Evolutionary conservation across 345 rosid genomes (phyloP), one percentile per base, ranked within the genome.

Genomic region (Aurinia saxatilis): DNA sequence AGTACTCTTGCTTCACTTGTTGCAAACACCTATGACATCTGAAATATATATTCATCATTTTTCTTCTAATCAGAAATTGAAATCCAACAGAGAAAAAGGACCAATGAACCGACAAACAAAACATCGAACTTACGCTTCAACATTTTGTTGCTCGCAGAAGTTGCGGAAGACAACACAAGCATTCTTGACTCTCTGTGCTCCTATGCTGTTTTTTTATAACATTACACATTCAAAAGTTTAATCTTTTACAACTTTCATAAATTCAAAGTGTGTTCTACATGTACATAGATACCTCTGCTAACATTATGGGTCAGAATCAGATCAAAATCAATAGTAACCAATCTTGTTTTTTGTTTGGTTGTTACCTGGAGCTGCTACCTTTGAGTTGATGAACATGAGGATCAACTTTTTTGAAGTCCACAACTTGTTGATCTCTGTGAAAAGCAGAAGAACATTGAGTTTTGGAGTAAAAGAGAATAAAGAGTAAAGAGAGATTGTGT

Each of bases 301-400:
- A 6, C 15, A 66, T 45, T 29, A 58, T 39, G n/a, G 16, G 57
- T 7, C 0, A 63, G 5, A 21, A 13, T 37, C 25, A 65, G 18
- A 58, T 30, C 10, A 19, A 21, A 41, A 33, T 18, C 1, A 41
- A 2, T 42, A 34, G 18, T 44, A 45, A 10, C 19, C 6, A 18
- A 7, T 0, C 4, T 6, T 15, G 7, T 25, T 25, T 14, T 21
- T 31, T 19, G n/a, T 54, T 48, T 30, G n/a, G 33, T 34, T 60
- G 8, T 51, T 77, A 92, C 97, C 98, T 92, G 54, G 98, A 84
- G 65, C 98, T 92, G 77, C 98, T 92, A 64, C 98, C 98, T 79
- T 92, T 92, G 67, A 86, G 78, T 73, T 92, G 98, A 78, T 92
- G 98, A 47, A 87, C 96, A 85, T 83, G 81, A 1, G 91, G 81